Conservation (phyloP, 2,329 filamentous ascomycete species). For the Cladophialophora psammophila region DNA sequence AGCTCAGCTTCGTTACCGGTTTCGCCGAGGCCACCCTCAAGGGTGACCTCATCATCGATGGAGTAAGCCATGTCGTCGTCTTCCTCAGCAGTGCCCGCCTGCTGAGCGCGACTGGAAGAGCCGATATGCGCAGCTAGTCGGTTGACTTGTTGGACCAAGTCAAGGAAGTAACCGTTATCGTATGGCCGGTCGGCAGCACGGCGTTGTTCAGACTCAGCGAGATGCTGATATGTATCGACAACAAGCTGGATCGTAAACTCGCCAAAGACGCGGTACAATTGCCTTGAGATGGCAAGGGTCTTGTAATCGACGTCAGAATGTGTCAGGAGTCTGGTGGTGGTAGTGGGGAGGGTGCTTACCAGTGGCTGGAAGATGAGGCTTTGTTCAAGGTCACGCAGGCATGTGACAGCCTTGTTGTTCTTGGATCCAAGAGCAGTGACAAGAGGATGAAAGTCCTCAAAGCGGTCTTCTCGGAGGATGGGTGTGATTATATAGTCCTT, state of each 20-base stretch:
- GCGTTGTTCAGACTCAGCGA: slow-evolving; percentile 85
- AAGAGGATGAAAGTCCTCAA: slow-evolving; percentile 82
- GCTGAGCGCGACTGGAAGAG: slow-evolving; percentile 66
- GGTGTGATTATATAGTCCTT: slow-evolving; percentile 79
- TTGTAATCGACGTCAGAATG: slow-evolving; percentile 76
- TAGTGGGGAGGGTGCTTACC: slow-evolving; percentile 68
- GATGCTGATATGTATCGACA: slow-evolving; percentile 84
- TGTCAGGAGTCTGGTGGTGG: slow-evolving; percentile 63
- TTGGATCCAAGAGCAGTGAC: slow-evolving; percentile 74
- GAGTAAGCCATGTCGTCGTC: slow-evolving; percentile 59
- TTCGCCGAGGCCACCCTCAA: slow-evolving; percentile 80
- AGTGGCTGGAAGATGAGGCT: slow-evolving; percentile 88
- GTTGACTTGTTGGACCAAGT: slow-evolving; percentile 91
- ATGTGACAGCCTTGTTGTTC: slow-evolving; percentile 83
- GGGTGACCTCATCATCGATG: slow-evolving; percentile 74
- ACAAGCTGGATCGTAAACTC: slow-evolving; percentile 88
- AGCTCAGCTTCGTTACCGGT: slow-evolving; percentile 85
- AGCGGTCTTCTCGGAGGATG: slow-evolving; percentile 73
- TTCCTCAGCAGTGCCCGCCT: slow-evolving; percentile 62
- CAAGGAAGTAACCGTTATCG: slow-evolving; percentile 95
- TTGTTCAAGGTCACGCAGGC: slow-evolving; percentile 92
- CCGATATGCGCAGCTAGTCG: slow-evolving; percentile 87
- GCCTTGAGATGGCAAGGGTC: slow-evolving; percentile 73
- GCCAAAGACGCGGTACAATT: slow-evolving; percentile 86
- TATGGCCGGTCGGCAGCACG: slow-evolving; percentile 87